Percentiles rank a stretch among this genome's conserved stretches.
These are phyloP conservation scores for Cyberlindnera samutprakarnensis DNA, from an alignment of 805 yeast species.

Conservation along the genomic window DNA sequence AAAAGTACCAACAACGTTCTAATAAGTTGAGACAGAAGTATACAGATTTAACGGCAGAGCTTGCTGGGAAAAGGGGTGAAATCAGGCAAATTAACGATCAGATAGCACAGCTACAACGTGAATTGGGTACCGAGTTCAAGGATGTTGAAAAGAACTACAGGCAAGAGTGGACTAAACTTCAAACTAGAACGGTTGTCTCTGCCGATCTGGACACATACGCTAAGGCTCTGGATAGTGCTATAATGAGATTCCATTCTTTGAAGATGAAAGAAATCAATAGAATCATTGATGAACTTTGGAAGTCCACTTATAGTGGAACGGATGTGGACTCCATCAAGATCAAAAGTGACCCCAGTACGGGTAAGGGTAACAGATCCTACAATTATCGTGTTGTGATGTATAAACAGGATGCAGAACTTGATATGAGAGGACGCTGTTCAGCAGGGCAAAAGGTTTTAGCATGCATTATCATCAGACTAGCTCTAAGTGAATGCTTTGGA, in stretches of 20 bases:
- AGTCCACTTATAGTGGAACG: conserved; percentile 86
- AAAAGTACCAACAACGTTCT: conserved; percentile 53
- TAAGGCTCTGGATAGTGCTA: conserved; percentile 84
- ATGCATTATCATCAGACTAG: conserved; percentile 81
- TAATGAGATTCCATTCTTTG: conserved; percentile 83
- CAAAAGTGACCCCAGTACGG: conserved; percentile 60
- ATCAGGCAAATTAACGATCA: conserved; percentile 76
- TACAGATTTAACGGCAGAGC: conserved; percentile 49
- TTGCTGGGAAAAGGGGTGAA: conserved; percentile 81
- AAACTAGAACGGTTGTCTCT: conserved; percentile 66
- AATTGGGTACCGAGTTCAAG: conserved; percentile 62
- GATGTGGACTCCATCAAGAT: conserved; percentile 90
- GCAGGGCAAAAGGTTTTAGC: conserved; percentile 97
- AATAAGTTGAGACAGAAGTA: conserved; percentile 39
- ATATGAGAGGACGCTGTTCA: conserved; percentile 97
- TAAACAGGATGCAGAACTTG: conserved; percentile 84
- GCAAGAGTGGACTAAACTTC: conserved; percentile 66
- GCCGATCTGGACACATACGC: conserved; percentile 78
- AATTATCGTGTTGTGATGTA: conserved; percentile 94
- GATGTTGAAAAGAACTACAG: conserved; percentile 58
- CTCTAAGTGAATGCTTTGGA: conserved; percentile 94
- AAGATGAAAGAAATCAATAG: conserved; percentile 92
- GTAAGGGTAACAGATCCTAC: conserved; percentile 38
- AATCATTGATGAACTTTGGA: conserved; percentile 88
- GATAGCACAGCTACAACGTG: conserved; percentile 43